A percentile compares a stretch with the other conserved stretches of the same genome.
Evolutionary conservation across 208 protist genomes (phyloP).

Genomic region (Wallacemonas sp.): DNA sequence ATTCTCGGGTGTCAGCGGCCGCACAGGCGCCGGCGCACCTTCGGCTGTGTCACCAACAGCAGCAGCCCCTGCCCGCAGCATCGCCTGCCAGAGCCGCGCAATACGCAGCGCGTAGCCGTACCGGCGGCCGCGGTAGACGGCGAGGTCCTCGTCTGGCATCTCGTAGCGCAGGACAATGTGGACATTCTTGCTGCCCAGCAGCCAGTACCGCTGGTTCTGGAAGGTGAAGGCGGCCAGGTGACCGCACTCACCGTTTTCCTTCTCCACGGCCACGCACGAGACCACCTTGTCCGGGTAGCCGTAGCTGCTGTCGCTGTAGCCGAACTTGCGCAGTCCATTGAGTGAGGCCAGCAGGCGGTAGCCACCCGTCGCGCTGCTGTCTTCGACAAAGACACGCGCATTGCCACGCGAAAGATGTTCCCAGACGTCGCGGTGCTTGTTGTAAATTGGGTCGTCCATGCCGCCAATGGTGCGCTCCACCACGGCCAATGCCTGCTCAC

Average conservation of each 20-base stretch:
- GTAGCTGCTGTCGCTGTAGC: constrained; percentile 35
- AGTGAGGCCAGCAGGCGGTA: constrained; percentile 34
- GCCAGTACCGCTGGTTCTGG: constrained; percentile 41
- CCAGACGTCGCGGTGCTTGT: constrained; percentile 47
- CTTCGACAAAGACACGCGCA: constrained; percentile 36
- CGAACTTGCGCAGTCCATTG: constrained; percentile 74
- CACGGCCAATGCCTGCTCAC: constrained; percentile 31
- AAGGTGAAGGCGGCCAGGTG: constrained; percentile 51
- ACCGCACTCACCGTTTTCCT: constrained; percentile 58
- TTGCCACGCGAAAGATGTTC: constrained; percentile 62
- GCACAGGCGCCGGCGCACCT: too few relatives aligned
- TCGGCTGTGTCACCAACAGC: too few relatives aligned
- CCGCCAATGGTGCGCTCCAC: constrained; percentile 62
- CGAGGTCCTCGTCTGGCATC: constrained; percentile 40
- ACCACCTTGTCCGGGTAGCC: constrained; percentile 30
- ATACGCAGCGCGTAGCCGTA: constrained; percentile 39
- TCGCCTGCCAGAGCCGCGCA: constrained; percentile 19
- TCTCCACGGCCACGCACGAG: constrained; percentile 46
- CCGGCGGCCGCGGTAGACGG: constrained; percentile 21
- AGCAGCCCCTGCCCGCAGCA: neutral
- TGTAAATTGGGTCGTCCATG: constrained; percentile 60
- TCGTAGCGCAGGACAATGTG: constrained; percentile 55
- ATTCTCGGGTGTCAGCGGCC: constrained; percentile 13
- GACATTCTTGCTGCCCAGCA: constrained; percentile 50
- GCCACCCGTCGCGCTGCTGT: neutral